These are phyloP conservation scores for Botrytis galanthina DNA, from an alignment of 2,329 filamentous ascomycete species.

Conservation along the genomic window DNA sequence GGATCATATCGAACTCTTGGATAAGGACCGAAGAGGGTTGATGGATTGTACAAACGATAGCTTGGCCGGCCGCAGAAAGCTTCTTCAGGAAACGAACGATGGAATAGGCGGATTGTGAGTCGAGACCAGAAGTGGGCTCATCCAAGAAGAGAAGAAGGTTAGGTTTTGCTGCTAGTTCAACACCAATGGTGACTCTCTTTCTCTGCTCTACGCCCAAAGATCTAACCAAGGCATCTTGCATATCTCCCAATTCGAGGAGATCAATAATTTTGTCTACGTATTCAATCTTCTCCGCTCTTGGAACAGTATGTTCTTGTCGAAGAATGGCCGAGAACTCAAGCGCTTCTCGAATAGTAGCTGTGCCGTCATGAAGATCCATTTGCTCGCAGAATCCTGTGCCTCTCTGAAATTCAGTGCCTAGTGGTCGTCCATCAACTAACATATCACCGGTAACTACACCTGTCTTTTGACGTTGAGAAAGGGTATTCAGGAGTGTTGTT, in stretches of 20 bases:
- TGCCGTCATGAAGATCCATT: conserved; percentile 68
- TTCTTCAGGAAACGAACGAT: conserved; percentile 70
- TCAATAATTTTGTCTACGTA: conserved; percentile 67
- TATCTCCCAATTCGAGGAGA: conserved; percentile 61
- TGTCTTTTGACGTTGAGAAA: conserved; percentile 66
- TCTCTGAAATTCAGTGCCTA: conserved; percentile 63
- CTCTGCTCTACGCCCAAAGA: conserved; percentile 61
- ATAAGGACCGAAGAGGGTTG: conserved; percentile 68
- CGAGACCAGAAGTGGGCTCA: conserved; percentile 69
- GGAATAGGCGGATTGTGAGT: conserved; percentile 66
- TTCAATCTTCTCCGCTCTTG: conserved; percentile 59
- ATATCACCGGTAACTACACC: conserved; percentile 64
- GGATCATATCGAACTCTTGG: conserved; percentile 71
- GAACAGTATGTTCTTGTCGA: conserved; percentile 54
- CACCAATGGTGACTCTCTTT: conserved; percentile 71
- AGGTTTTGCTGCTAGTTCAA: conserved; percentile 69
- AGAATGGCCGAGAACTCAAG: conserved; percentile 67
- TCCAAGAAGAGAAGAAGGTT: conserved; percentile 67
- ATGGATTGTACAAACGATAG: conserved; percentile 73
- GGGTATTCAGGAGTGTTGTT: conserved; percentile 75
- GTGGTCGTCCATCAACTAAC: conserved; percentile 64
- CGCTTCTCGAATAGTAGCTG: conserved; percentile 65
- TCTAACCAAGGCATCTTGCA: conserved; percentile 65
- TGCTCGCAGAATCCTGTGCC: conserved; percentile 71
- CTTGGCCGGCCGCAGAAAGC: conserved; percentile 63